Conservation (phyloP, 208 protist genomes). For the Trichomonas vaginalis region DNA sequence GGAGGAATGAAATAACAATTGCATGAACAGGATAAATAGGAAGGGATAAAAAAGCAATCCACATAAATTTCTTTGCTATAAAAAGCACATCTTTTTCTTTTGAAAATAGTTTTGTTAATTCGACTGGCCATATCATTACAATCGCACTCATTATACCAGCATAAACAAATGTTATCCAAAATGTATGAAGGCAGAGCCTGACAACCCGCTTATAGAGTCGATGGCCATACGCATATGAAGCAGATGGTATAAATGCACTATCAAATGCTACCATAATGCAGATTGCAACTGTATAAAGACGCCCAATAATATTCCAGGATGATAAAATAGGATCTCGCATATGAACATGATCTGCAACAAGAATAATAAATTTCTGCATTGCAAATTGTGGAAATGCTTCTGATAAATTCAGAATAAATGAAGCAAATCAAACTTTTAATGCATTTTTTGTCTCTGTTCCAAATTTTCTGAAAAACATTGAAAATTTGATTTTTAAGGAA, state of each 20-base stretch:
- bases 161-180: not conserved
- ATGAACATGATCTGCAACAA: not conserved
- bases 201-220: not conserved
- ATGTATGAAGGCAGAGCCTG: not conserved
- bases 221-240: not conserved
- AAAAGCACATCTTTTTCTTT: not conserved
- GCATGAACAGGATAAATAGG: not conserved
- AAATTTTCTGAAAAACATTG: not conserved
- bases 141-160: not conserved
- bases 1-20: not conserved
- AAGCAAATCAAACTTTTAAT: not conserved
- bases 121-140: not conserved
- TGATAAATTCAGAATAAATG: not conserved
- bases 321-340: not conserved
- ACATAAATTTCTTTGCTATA: not conserved
- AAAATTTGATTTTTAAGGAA: not conserved
- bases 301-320: not conserved
- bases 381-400: not conserved
- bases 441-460: not conserved
- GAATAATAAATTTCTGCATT: not conserved
- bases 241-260: not conserved
- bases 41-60: not conserved
- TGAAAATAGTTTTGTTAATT: not conserved
- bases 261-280: not conserved
- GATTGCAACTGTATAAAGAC: not conserved